phyloP scores from a whole-genome alignment of 495 filamentous ascomycete species.

The Trichoderma orchidacearum region DNA sequence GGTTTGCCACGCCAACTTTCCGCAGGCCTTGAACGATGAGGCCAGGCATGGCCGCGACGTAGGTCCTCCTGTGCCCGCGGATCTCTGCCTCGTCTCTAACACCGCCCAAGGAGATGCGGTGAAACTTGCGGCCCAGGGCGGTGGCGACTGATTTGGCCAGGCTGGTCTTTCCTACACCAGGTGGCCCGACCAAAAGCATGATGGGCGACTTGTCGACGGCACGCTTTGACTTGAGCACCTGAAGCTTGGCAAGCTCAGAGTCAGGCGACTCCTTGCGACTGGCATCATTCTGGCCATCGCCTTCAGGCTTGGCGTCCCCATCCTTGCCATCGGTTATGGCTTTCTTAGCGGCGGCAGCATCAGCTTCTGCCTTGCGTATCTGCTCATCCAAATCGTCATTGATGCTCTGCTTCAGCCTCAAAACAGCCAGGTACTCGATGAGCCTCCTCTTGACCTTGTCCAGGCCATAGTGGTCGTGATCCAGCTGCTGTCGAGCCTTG shows the following conservation, averaged over 20 bases:
- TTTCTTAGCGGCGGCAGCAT: conserved; percentile 28
- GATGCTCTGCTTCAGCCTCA: conserved; percentile 82
- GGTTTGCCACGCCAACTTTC: conserved; percentile 93
- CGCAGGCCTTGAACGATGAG: conserved; percentile 87
- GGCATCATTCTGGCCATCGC: conserved; percentile 4
- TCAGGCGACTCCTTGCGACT: conserved; percentile 22
- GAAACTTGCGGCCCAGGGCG: conserved; percentile 88
- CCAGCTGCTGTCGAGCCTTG: conserved; percentile 74
- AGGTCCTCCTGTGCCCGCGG: conserved; percentile 86
- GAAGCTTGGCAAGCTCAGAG: conserved; percentile 44
- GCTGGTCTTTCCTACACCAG: conserved; percentile 92
- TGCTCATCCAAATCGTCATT: conserved; percentile 69
- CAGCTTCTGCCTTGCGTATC: conserved; percentile 51
- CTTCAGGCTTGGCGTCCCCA: conserved; percentile 7
- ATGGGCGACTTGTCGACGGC: conserved; percentile 95
- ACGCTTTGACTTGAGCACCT: conserved; percentile 55
- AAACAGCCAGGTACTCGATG: conserved; percentile 88
- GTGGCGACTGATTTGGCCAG: conserved; percentile 88
- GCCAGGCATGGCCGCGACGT: conserved; percentile 97
- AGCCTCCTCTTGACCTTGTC: conserved; percentile 96
- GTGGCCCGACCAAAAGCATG: conserved; percentile 83
- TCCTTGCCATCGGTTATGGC: conserved; percentile 14
- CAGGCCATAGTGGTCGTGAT: conserved; percentile 93
- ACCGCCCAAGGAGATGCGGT: conserved; percentile 91
- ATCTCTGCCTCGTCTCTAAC: conserved; percentile 97